Evolutionary conservation across 352 stramenopile genomes (phyloP), one percentile per base, ranked within the genome.

Genomic region (Elongisporangium senticosum): DNA sequence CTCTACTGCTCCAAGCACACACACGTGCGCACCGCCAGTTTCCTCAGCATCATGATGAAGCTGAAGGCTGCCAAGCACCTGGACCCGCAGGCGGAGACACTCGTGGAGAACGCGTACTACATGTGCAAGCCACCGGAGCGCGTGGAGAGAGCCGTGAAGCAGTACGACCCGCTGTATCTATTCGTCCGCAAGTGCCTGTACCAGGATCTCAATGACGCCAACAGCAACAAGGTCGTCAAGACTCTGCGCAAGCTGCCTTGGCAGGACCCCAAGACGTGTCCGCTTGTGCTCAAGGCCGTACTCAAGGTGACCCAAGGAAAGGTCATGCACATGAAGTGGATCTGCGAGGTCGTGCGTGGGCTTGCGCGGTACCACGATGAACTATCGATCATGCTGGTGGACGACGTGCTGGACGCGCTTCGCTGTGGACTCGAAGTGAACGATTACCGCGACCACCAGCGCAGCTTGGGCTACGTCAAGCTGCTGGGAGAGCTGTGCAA

Each of bases 1-100:
- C 72, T 99, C 21, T 98, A 98, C 69, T 93, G 90, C 57, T 90
- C 84, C n/a, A 96, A 97, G 64, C 89, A 97, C 67, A 98, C 96
- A 17, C 90, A 97, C 62, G 71, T 77, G 26, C 89, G 92, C 52
- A 90, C 96, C 21, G 79, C 83, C 14, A 86, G 77, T n/a, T 89
- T 97, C 55, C 83, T 99, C 55, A 86, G 92, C 26, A 87, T 96
- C 33, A 98, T 99, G 86, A 97, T 97, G 84, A 95, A 95, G 60
- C 82, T 98, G 7, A 98, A 98, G 62, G 91, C 93, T 49, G 95
- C 93, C 6, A 98, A 97, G 67, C 81, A 96, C 63, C 64, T 98
- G 11, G 90, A 97, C 58, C 72, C 82, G 0, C 79, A 94, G 33
- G 65, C 90, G 2, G 89, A 96, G 61, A 95, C 89, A 19, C 72